These are phyloP conservation scores for Naegleria fowleri DNA, from an alignment of 208 protist species.

Conservation along the genomic window DNA sequence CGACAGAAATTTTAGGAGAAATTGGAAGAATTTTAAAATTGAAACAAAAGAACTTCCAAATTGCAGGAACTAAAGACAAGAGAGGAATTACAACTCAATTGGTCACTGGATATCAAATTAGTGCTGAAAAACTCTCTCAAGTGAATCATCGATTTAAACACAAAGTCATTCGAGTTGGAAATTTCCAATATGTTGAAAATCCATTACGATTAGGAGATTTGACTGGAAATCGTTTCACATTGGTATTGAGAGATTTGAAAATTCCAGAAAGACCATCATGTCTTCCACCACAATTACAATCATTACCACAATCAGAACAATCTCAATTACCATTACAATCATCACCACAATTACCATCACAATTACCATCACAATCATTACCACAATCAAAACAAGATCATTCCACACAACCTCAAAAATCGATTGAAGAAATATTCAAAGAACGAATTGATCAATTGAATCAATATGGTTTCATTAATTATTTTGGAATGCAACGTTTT, in stretches of 20 bases:
- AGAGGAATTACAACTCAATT: constrained; percentile 72
- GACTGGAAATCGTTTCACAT: constrained; percentile 78
- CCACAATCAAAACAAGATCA: not conserved
- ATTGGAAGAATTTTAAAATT: constrained; percentile 55
- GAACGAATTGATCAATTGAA: constrained; percentile 44
- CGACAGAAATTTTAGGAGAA: constrained; percentile 55
- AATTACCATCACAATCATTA: too few species aligned
- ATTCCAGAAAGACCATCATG: not conserved
- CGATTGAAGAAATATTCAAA: constrained; percentile 28
- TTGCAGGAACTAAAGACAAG: constrained; percentile 85
- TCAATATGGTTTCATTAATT: constrained; percentile 79
- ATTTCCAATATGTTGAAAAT: constrained; percentile 54
- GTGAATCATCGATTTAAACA: constrained; percentile 63
- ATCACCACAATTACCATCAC: too few species aligned
- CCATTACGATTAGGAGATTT: constrained; percentile 73
- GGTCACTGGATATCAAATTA: constrained; percentile 61
- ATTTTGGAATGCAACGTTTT: constrained; percentile 89
- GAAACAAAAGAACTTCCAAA: constrained; percentile 49
- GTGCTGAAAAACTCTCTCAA: constrained; percentile 49
- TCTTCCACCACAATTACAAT: too few species aligned
- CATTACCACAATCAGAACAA: not conserved
- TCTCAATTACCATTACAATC: too few species aligned
- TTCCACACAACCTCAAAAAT: not conserved
- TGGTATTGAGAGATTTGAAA: constrained; percentile 66
- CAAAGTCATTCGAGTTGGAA: constrained; percentile 62